Conservation (phyloP, 306 rosid species). For the Oemleria cerasiformis region DNA sequence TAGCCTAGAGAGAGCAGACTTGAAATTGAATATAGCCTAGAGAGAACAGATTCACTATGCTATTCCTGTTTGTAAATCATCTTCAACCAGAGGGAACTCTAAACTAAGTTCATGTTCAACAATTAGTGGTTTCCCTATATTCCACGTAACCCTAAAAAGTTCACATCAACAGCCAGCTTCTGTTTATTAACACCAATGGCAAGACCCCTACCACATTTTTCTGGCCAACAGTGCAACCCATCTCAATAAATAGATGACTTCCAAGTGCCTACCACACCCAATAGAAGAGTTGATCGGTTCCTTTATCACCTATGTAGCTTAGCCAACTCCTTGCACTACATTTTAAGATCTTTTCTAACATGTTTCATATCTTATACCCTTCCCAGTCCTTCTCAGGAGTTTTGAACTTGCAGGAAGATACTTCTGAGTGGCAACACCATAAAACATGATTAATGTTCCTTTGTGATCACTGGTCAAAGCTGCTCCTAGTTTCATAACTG, state of each 20-base stretch:
- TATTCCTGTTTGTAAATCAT: background rate
- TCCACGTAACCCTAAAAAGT: background rate
- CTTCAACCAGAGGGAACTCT: background rate
- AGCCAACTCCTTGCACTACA: background rate
- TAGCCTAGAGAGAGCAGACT: background rate
- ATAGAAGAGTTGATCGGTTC: background rate
- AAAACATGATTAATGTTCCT: background rate
- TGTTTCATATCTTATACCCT: background rate
- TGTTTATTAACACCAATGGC: background rate
- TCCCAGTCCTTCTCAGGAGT: background rate
- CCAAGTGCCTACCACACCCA: background rate
- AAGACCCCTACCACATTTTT: background rate
- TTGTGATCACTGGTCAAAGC: background rate
- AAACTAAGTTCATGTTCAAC: background rate
- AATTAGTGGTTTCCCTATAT: background rate
- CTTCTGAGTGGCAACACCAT: background rate
- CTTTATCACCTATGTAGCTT: background rate
- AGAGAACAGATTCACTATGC: background rate
- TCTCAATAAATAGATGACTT: background rate
- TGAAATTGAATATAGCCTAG: background rate
- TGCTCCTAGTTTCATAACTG: background rate
- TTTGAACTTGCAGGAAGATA: constrained; percentile 5
- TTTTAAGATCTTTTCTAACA: background rate
- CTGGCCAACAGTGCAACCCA: background rate
- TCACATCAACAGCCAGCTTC: background rate